Conservation (phyloP, 257 asterid species). For the Leptodermis oblonga region DNA sequence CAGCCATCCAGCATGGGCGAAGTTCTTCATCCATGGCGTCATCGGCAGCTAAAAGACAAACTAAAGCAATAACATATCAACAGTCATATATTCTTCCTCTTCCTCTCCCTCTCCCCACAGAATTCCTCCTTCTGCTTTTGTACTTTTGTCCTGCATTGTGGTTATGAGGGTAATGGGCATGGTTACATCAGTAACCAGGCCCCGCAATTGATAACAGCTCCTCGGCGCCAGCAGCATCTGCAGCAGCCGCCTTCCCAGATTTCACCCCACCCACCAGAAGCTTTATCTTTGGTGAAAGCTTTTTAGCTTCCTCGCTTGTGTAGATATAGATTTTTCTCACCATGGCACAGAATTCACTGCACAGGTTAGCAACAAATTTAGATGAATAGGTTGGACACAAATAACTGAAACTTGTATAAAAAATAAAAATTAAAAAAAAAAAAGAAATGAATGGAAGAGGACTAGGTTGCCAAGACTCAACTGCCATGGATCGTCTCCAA, state of each 20-base stretch:
- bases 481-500: constrained; percentile 99
- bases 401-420: neutral
- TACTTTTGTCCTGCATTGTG: neutral
- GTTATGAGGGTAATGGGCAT: neutral
- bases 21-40: constrained; percentile 8
- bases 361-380: constrained; percentile 7
- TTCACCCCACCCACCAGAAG: constrained; percentile 48
- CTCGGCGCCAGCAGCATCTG: constrained; percentile 53
- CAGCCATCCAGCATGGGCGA: constrained; percentile 25
- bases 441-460: constrained; percentile 4
- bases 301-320: constrained; percentile 80
- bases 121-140: constrained; percentile 14
- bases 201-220: constrained; percentile 60
- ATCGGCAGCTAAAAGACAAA: constrained; percentile 30
- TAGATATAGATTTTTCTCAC: constrained; percentile 79
- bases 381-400: neutral
- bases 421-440: neutral
- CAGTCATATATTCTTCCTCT: constrained; percentile 26
- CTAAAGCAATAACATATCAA: constrained; percentile 16
- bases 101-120: constrained; percentile 21
- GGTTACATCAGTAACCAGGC: constrained; percentile 34
- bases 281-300: constrained; percentile 75
- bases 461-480: constrained; percentile 39
- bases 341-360: constrained; percentile 93
- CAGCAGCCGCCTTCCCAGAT: constrained; percentile 34